Conservation (phyloP, 129 eudicot species). For the Artemisia tridentata region DNA sequence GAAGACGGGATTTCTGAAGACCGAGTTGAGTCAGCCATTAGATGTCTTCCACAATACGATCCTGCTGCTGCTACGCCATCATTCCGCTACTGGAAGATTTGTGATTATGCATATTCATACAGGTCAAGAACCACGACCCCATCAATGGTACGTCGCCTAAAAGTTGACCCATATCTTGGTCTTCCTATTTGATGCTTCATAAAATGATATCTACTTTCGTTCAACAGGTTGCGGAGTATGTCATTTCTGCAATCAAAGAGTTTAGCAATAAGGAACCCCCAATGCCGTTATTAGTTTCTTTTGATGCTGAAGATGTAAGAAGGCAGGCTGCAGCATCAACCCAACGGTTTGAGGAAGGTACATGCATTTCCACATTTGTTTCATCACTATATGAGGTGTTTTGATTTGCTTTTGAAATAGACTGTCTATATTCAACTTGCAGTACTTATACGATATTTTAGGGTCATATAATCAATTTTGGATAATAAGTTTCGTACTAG, state of each 20-base stretch:
- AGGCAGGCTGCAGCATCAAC: constrained; percentile 94
- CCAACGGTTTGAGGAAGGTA: constrained; percentile 80
- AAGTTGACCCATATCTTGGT: background rate
- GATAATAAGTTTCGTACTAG: too few relatives aligned
- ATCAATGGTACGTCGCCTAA: constrained; percentile 47
- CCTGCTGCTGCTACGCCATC: constrained; percentile 36
- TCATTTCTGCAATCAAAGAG: constrained; percentile 70
- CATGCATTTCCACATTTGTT: background rate
- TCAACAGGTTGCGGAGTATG: constrained; percentile 66
- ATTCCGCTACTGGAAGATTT: constrained; percentile 83
- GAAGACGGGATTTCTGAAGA: constrained; percentile 64
- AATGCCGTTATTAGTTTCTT: constrained; percentile 69
- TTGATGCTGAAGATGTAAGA: constrained; percentile 61
- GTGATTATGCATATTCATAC: constrained; percentile 84
- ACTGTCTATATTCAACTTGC: too few relatives aligned
- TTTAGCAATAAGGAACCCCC: constrained; percentile 59
- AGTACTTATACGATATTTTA: too few relatives aligned
- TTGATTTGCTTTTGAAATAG: too few relatives aligned
- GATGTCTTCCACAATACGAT: constrained; percentile 70
- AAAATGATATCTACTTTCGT: background rate
- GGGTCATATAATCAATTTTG: too few relatives aligned
- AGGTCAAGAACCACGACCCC: constrained; percentile 68
- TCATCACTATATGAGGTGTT: too few relatives aligned
- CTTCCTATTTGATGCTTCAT: background rate
- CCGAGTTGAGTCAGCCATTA: constrained; percentile 59